Conservation (phyloP, 768 basidiomycete species). For the Tulasnella sp. region DNA sequence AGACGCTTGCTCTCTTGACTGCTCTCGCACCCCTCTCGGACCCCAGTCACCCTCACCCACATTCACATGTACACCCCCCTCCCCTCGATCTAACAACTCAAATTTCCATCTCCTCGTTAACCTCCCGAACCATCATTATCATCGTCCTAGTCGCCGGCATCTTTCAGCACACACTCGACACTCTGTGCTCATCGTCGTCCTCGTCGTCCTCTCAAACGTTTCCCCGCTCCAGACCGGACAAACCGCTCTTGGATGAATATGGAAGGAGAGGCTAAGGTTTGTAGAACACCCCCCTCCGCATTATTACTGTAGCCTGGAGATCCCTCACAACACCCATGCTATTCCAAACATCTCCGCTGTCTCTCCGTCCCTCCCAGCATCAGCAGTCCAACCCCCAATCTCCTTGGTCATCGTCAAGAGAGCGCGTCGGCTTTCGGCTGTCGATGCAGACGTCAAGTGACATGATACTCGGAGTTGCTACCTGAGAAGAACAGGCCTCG, state of each 20-base stretch:
- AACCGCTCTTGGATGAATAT: neutral
- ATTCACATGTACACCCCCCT: neutral
- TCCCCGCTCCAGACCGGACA: neutral
- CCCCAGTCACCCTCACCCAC: neutral
- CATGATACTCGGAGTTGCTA: neutral
- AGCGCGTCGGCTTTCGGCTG: neutral
- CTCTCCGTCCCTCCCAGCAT: neutral
- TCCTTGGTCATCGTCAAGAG: neutral
- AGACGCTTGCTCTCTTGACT: neutral
- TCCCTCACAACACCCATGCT: neutral
- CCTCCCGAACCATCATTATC: neutral
- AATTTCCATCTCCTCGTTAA: neutral
- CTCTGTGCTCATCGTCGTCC: neutral
- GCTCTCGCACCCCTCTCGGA: neutral
- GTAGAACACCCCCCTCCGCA: neutral
- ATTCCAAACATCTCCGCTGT: neutral
- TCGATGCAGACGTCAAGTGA: neutral
- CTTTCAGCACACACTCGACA: neutral
- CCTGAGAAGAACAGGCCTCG: neutral
- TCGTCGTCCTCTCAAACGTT: neutral
- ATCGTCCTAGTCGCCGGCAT: neutral
- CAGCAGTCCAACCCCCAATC: neutral
- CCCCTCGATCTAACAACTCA: neutral
- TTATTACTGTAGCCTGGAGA: neutral
- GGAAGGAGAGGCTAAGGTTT: neutral